Evolutionary conservation across 2,329 filamentous ascomycete genomes (phyloP).

Genomic region (Fusarium sambucinum): DNA sequence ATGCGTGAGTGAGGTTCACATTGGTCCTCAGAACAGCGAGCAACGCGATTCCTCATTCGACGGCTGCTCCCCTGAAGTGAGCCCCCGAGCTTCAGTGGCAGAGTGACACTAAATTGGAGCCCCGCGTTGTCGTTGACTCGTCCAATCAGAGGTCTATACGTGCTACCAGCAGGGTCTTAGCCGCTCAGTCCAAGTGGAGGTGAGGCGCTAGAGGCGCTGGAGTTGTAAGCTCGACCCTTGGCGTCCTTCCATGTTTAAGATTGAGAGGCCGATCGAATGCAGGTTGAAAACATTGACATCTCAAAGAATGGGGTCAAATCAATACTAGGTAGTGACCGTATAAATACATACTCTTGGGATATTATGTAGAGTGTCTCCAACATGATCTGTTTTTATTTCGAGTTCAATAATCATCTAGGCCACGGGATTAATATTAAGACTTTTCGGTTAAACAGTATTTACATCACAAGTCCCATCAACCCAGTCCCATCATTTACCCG

Average conservation of each 20-base stretch:
- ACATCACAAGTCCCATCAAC: constrained; percentile 1
- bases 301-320: neutral
- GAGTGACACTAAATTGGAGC: constrained; percentile 47
- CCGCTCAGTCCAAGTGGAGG: constrained; percentile 42
- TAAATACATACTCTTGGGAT: neutral
- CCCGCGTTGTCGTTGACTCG: constrained; percentile 31
- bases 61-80: constrained; percentile 45
- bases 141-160: constrained; percentile 30
- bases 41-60: constrained; percentile 45
- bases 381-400: neutral
- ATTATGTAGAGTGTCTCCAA: neutral
- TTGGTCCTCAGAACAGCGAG: constrained; percentile 35
- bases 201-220: constrained; percentile 38
- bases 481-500: neutral
- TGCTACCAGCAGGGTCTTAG: constrained; percentile 36
- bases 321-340: neutral
- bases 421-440: neutral
- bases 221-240: constrained; percentile 37
- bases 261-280: constrained; percentile 17
- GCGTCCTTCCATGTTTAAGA: constrained; percentile 24
- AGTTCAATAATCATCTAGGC: neutral
- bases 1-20: constrained; percentile 43
- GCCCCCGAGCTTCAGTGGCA: constrained; percentile 41
- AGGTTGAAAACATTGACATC: neutral
- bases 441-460: constrained; percentile 4